These are phyloP conservation scores for Petunia secreta DNA, from an alignment of 257 asterid species.

Conservation along the genomic window DNA sequence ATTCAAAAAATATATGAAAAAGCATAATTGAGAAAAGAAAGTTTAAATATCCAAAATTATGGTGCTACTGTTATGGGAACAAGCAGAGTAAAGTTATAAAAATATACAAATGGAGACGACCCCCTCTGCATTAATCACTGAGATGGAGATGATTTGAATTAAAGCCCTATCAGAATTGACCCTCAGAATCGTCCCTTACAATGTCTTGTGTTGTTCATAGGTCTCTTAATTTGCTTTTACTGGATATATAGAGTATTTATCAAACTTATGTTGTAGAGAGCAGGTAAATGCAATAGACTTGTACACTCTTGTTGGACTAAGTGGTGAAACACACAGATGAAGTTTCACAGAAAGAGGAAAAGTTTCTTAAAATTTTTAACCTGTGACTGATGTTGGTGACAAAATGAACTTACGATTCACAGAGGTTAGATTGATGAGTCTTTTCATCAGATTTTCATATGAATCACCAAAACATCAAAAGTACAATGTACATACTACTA, in stretches of 20 bases:
- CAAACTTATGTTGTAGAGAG: neutral
- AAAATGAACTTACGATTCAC: slow-evolving; percentile 15
- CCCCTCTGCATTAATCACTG: neutral
- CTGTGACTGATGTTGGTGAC: neutral
- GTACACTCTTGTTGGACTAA: neutral
- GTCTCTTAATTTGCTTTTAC: neutral
- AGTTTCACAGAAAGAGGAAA: neutral
- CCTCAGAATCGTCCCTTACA: neutral
- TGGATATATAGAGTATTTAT: neutral
- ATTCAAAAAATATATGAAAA: too few relatives aligned
- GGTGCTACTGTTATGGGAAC: neutral
- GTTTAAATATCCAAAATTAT: neutral
- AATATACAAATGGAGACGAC: neutral
- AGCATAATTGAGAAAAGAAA: too few relatives aligned
- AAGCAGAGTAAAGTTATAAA: neutral
- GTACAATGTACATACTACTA: neutral
- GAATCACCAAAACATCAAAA: slow-evolving; percentile 12
- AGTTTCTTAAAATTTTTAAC: neutral
- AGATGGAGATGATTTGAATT: too few relatives aligned
- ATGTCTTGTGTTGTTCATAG: neutral
- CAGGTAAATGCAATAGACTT: neutral
- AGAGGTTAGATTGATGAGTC: slow-evolving; percentile 22
- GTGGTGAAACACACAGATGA: neutral
- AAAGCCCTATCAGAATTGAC: neutral
- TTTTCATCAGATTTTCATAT: slow-evolving; percentile 20